Base-by-base conservation (phyloP, 768 basidiomycete species). In the Pleurotus eryngii region DNA sequence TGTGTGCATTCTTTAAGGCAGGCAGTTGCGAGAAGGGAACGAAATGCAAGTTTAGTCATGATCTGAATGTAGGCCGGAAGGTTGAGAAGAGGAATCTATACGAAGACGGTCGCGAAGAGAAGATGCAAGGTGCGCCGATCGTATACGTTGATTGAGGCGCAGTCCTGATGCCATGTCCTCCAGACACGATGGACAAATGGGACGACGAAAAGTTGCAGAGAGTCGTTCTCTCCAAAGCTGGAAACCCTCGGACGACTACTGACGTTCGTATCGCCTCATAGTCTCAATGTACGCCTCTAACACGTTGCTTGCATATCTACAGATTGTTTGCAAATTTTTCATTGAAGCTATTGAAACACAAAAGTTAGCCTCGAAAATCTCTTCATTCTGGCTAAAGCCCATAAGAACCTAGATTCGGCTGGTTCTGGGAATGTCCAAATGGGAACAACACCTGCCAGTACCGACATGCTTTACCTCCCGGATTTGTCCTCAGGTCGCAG, bases 271-370 rank as follows among this genome's bases (percentile, higher is more conserved):
- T 39, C 49, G 54, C 46, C 18, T 35, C 24, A n/a, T 20, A 38
- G 53, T 27, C 3, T 56, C 57, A 0, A 47, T 26, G 49, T 27
- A 55, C 57, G 17, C 47, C 49, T 22, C 14, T 56, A 26, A 55
- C 35, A 18, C 30, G 18, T 38, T 27, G 30, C 18, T 42, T 51
- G 8, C 26, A 47, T 20, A 40, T 22, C 43, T 61, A 5, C 60
- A 96, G 91, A 97, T 99, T 67, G 96, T 99, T 3, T 99, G 97
- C 86, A 98, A 96, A 72, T 85, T 75, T 76, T 99, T 99, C 68
- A 90, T 99, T 64, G 87, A 96, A 67, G 96, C 97, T 46, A 96
- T 99, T 68, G 97, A 99, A 70, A 77, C 80, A 2, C 85, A 91
- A 68, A 95, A 93, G 80, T 91, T 68, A 58, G 79, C 54, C 11